Evolutionary conservation across 352 stramenopile genomes (phyloP), one percentile per base, ranked within the genome.

Genomic region (Phytophthora pinifolia): DNA sequence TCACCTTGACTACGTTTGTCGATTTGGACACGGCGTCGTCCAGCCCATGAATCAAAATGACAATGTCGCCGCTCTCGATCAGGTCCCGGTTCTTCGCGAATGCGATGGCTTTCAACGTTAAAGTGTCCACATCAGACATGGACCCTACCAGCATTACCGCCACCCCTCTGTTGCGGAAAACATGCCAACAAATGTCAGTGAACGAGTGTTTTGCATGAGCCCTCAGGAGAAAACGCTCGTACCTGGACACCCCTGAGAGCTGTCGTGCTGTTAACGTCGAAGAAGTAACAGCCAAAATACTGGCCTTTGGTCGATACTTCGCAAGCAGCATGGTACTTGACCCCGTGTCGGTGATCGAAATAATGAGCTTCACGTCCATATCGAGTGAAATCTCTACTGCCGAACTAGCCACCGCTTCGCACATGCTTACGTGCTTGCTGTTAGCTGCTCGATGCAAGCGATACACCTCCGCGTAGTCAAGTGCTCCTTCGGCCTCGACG

Each of bases 331-430:
- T 94, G 3, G 97, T 96, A 29, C 96, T 99, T 22, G 61, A 83
- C 15, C 97, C 97, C 18, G 86, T 96, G 60, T 99, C 95, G 7
- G 96, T 98, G 60, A 98, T 96, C 33, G 98, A 98, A 63, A 99
- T 90, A 46, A 99, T 99, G 18, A 97, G 78, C 64, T 96, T 97
- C 20, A 97, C 96, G 15, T 89, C 73, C 36, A 99, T 87, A 59
- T 99, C 97, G 61, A 98, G 92, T 27, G 97, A 93, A 15, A 97
- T 99, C 63, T 99, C 98, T 9, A 99, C 96, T 44, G 97, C 97
- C 0, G 97, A 98, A 13, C 92, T 97, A 9, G 95, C 96, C 46
- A 99, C 96, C 9, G 95, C 97, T 70, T 99, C 97, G 47, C 62
- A 76, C 68, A 93, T 79, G 32, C 67, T 83, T 36, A 92, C 74